Percentiles rank a stretch among this genome's conserved stretches.
These are phyloP conservation scores for Daedaleopsis sinensis DNA, from an alignment of 768 basidiomycete species.

Conservation along the genomic window DNA sequence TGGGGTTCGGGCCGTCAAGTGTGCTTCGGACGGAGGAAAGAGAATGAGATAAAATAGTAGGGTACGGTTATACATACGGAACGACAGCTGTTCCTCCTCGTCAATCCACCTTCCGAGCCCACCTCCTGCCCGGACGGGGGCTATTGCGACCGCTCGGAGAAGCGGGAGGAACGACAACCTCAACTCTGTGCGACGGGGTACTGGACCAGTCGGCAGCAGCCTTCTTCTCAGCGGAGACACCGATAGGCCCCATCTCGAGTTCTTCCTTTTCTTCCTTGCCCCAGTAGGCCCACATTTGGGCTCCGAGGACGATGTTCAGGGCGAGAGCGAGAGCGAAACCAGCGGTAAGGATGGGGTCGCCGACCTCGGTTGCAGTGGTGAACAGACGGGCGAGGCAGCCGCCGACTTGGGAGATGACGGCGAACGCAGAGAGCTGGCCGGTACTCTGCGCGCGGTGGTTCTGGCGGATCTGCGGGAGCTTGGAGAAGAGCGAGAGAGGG, in stretches of 20 bases:
- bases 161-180: conserved; percentile 46
- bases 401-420: conserved; percentile 82
- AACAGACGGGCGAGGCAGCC: conserved; percentile 93
- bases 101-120: conserved; percentile 75
- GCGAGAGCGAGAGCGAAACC: conserved; percentile 84
- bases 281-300: conserved; percentile 87
- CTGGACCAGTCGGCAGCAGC: conserved; percentile 5
- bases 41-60: no score
- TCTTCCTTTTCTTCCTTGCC: conserved; percentile 49
- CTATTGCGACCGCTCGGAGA: conserved; percentile 45
- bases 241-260: conserved; percentile 22
- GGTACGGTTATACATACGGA: no score
- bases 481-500: conserved; percentile 89
- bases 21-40: no score
- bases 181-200: conserved; percentile 33
- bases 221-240: conserved; percentile 28
- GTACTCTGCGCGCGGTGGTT: conserved; percentile 79
- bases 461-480: conserved; percentile 89
- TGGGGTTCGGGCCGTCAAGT: no score
- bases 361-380: conserved; percentile 90
- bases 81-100: no score
- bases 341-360: conserved; percentile 77
- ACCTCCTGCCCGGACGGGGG: conserved; percentile 57
- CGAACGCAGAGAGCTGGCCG: conserved; percentile 93
- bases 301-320: conserved; percentile 83